These are phyloP conservation scores for Microdochium nivale DNA, from an alignment of 2,329 filamentous ascomycete genomes.

Conservation along the genomic window DNA sequence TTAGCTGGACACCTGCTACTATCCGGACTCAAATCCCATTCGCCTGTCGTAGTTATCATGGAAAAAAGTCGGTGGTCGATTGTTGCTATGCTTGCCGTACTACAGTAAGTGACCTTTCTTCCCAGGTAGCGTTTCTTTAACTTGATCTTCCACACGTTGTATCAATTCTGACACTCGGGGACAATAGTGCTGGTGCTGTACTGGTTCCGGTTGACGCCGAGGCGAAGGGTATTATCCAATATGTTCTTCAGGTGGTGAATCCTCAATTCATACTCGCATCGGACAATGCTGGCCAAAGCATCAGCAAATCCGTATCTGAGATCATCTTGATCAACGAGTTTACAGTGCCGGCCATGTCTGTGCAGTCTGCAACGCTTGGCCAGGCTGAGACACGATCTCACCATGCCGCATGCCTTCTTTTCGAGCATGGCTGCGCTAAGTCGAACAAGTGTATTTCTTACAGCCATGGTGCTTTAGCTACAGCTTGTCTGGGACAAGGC, in stretches of 20 bases:
- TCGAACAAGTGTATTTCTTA: slow-evolving; percentile 54
- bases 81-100: slow-evolving; percentile 58
- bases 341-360: slow-evolving; percentile 25
- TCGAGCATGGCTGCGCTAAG: slow-evolving; percentile 48
- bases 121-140: neutral
- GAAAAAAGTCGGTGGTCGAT: slow-evolving; percentile 64
- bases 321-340: slow-evolving; percentile 32
- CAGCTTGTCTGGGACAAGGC: slow-evolving; percentile 41
- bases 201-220: slow-evolving; percentile 41
- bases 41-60: slow-evolving; percentile 56
- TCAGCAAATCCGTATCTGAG: slow-evolving; percentile 29
- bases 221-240: slow-evolving; percentile 29
- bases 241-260: slow-evolving; percentile 32
- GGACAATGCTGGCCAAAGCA: slow-evolving; percentile 28
- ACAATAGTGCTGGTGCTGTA: slow-evolving; percentile 32
- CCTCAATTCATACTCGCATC: slow-evolving; percentile 35
- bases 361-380: slow-evolving; percentile 17
- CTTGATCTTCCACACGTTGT: neutral
- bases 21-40: slow-evolving; percentile 16
- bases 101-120: slow-evolving; percentile 43
- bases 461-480: slow-evolving; percentile 49
- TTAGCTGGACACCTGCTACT: slow-evolving; percentile 18
- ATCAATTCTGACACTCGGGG: neutral
- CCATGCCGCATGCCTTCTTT: slow-evolving; percentile 51
- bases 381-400: slow-evolving; percentile 27